phyloP scores from a whole-genome alignment of 73 alveolate genomes.

The Uronychia setigera region DNA sequence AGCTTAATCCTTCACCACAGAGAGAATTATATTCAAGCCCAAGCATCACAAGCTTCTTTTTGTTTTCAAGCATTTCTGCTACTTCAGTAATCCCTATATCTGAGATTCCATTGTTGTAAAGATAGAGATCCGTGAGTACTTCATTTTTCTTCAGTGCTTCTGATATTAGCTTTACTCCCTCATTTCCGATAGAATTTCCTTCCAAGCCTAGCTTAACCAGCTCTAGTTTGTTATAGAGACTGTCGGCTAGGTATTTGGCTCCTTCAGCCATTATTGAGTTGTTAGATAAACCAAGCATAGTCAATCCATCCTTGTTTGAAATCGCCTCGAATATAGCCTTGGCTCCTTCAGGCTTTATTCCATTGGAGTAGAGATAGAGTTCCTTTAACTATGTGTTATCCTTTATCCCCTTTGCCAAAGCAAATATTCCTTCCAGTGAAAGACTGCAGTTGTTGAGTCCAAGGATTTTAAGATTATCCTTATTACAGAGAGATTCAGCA shows the following conservation, averaged over 20 bases:
- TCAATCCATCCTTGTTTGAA: conserved; percentile 23
- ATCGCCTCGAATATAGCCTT: conserved; percentile 14
- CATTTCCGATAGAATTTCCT: conserved; percentile 51
- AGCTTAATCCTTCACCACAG: conserved; percentile 51
- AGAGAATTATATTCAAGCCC: conserved; percentile 61
- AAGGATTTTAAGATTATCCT: conserved; percentile 31
- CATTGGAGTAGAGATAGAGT: conserved; percentile 55
- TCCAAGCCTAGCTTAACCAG: conserved; percentile 51
- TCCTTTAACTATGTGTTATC: conserved; percentile 49
- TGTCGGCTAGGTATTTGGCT: conserved; percentile 47
- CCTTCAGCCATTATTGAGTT: conserved; percentile 56
- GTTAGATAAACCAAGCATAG: conserved; percentile 54
- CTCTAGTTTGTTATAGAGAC: conserved; percentile 26
- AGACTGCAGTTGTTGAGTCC: conserved; percentile 62
- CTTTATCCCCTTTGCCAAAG: conserved; percentile 30
- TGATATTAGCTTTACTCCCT: conserved; percentile 35
- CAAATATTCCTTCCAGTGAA: conserved; percentile 27
- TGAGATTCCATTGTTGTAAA: conserved; percentile 41
- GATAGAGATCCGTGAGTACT: conserved; percentile 38
- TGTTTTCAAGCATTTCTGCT: conserved; percentile 33
- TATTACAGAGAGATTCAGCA: conserved; percentile 26
- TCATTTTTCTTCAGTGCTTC: conserved; percentile 38
- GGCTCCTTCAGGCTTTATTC: conserved; percentile 46
- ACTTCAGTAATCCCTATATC: conserved; percentile 35
- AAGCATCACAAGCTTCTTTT: conserved; percentile 17